A percentile compares a stretch with the other conserved stretches of the same genome.
phyloP scores from a whole-genome alignment of 768 basidiomycete species.

The Hysterangium stoloniferum region DNA sequence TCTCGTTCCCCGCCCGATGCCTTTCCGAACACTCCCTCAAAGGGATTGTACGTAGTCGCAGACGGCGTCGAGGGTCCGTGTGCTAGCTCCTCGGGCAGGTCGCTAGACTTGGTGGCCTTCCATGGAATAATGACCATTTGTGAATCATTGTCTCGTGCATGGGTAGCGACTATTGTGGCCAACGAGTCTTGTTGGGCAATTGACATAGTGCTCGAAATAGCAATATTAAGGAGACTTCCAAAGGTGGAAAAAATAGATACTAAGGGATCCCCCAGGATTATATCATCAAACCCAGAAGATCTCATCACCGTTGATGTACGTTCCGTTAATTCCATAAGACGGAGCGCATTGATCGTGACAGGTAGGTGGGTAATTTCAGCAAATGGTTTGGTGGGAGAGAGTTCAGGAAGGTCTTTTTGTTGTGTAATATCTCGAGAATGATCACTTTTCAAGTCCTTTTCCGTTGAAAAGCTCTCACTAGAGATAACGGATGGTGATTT shows the following conservation, averaged over 20 bases:
- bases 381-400: background rate
- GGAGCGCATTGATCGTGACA: slow-evolving; percentile 64
- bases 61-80: background rate
- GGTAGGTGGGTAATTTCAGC: background rate
- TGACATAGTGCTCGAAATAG: slow-evolving; percentile 60
- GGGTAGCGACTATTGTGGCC: slow-evolving; percentile 52
- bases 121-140: slow-evolving; percentile 85
- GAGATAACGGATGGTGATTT: slow-evolving; percentile 10
- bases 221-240: slow-evolving; percentile 57
- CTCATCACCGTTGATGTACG: slow-evolving; percentile 84
- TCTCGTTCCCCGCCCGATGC: slow-evolving; percentile 40
- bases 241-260: slow-evolving; percentile 73
- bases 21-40: slow-evolving; percentile 70
- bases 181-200: slow-evolving; percentile 73
- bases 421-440: slow-evolving; percentile 4
- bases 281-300: slow-evolving; percentile 63
- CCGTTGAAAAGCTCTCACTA: slow-evolving; percentile 10
- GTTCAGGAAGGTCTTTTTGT: background rate
- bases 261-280: slow-evolving; percentile 65
- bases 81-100: background rate
- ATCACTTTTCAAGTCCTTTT: slow-evolving; percentile 3
- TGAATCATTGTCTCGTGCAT: slow-evolving; percentile 46
- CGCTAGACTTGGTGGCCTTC: slow-evolving; percentile 29
- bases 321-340: slow-evolving; percentile 82
- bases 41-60: slow-evolving; percentile 50